Evolutionary conservation across 208 protist genomes (phyloP).

Genomic region (Leishmania guyanensis): DNA sequence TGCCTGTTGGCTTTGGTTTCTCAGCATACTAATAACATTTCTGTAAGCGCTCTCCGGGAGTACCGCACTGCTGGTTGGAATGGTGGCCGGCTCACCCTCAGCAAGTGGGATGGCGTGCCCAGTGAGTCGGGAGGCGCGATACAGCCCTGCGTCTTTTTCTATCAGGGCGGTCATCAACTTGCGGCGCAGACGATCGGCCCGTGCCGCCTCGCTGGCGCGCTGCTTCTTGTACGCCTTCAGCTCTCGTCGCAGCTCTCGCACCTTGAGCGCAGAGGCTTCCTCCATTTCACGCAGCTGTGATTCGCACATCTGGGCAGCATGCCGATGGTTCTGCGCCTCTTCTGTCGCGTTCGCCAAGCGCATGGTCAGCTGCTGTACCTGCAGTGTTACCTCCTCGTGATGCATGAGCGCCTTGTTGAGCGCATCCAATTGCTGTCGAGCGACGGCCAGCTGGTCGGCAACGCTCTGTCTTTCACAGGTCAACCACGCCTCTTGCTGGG

Average conservation of each 20-base stretch:
- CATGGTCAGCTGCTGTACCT: constrained; percentile 57
- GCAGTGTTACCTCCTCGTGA: constrained; percentile 40
- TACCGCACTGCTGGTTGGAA: neutral
- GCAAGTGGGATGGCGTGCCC: neutral
- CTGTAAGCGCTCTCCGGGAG: neutral
- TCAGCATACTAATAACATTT: constrained; percentile 69
- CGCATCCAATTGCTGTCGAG: constrained; percentile 51
- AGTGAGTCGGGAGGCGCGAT: constrained; percentile 1
- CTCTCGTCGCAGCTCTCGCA: constrained; percentile 49
- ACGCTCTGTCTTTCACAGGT: constrained; percentile 45
- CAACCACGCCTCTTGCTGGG: constrained; percentile 68
- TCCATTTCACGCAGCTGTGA: constrained; percentile 45
- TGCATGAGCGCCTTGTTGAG: constrained; percentile 32
- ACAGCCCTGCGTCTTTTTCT: constrained; percentile 46
- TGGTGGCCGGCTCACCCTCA: constrained; percentile 5
- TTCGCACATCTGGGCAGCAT: constrained; percentile 38
- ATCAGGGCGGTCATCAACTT: constrained; percentile 61
- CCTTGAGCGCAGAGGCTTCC: constrained; percentile 49
- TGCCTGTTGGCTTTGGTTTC: constrained; percentile 67
- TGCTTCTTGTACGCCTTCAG: constrained; percentile 55
- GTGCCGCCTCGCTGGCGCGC: constrained; percentile 42
- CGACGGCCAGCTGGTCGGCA: constrained; percentile 45
- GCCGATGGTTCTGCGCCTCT: constrained; percentile 48
- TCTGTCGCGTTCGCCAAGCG: constrained; percentile 47
- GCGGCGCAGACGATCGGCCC: constrained; percentile 54